Percentiles rank a stretch among this genome's conserved stretches.
phyloP scores from a whole-genome alignment of 257 asterid species.

The Plectranthus barbatus region DNA sequence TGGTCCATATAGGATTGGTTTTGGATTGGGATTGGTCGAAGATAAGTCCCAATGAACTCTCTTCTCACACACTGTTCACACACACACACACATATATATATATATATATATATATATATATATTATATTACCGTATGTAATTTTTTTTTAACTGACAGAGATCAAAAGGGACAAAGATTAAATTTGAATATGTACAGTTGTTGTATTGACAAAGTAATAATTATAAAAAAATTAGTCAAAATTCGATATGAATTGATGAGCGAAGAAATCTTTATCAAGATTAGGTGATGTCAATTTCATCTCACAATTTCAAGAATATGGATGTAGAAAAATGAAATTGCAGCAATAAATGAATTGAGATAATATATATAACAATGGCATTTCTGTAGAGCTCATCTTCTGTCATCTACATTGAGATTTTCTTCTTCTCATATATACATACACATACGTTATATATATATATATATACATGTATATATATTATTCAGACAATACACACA shows the following conservation, averaged over 20 bases:
- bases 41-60: not conserved
- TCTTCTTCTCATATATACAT: conserved; percentile 4
- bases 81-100: not conserved
- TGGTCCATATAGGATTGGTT: conserved; percentile 15
- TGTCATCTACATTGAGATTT: conserved; percentile 22
- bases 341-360: not conserved
- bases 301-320: not conserved
- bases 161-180: not conserved
- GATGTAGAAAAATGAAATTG: not conserved
- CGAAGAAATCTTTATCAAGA: too few relatives aligned
- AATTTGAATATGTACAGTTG: too few relatives aligned
- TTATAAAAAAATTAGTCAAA: not conserved
- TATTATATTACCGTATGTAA: too few relatives aligned
- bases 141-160: not conserved
- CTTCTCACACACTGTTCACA: not conserved
- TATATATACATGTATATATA: not conserved
- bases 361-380: not conserved
- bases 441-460: not conserved
- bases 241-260: not conserved
- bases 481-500: not conserved
- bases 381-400: conserved; percentile 13
- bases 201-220: not conserved
- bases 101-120: not conserved
- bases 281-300: not conserved
- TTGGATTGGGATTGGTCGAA: conserved; percentile 10